Evolutionary conservation across 495 filamentous ascomycete genomes (phyloP).

Genomic region (Lindgomyces ingoldianus): DNA sequence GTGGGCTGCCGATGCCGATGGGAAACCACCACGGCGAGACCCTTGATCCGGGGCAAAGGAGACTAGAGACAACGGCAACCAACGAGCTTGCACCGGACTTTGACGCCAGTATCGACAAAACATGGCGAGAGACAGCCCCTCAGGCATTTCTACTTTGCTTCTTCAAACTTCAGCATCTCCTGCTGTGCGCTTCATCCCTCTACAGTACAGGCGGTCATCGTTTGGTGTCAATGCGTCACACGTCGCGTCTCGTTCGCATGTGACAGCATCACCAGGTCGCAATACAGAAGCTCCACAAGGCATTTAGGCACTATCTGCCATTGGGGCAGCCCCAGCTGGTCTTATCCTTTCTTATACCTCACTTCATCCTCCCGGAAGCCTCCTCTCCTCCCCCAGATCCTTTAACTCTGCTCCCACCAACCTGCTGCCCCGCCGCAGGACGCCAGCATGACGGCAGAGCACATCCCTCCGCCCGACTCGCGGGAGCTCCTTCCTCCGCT

Average conservation of each 20-base stretch:
- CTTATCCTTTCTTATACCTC: background rate
- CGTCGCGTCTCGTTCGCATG: constrained; percentile 17
- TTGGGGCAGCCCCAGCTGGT: background rate
- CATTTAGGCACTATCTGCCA: background rate
- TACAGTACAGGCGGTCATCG: background rate
- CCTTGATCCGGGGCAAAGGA: constrained; percentile 24
- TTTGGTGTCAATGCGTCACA: constrained; percentile 14
- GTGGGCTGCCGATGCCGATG: background rate
- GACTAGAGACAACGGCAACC: constrained; percentile 12
- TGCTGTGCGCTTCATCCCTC: background rate
- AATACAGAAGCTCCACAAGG: background rate
- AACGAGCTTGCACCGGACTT: constrained; percentile 9
- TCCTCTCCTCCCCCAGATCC: background rate
- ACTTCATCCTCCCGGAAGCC: background rate
- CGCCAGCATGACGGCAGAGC: constrained; percentile 33
- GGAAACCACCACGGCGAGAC: background rate
- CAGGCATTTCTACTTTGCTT: background rate
- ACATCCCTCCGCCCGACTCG: constrained; percentile 64
- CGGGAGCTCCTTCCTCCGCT: constrained; percentile 69
- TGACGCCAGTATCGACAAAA: background rate
- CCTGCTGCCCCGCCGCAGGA: background rate
- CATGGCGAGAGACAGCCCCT: background rate
- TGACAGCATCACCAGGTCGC: constrained; percentile 28
- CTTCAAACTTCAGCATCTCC: background rate
- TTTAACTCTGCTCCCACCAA: background rate